phyloP scores from a whole-genome alignment of 1,284 basidiomycete species.

The Apiotrichum veenhuisii region DNA sequence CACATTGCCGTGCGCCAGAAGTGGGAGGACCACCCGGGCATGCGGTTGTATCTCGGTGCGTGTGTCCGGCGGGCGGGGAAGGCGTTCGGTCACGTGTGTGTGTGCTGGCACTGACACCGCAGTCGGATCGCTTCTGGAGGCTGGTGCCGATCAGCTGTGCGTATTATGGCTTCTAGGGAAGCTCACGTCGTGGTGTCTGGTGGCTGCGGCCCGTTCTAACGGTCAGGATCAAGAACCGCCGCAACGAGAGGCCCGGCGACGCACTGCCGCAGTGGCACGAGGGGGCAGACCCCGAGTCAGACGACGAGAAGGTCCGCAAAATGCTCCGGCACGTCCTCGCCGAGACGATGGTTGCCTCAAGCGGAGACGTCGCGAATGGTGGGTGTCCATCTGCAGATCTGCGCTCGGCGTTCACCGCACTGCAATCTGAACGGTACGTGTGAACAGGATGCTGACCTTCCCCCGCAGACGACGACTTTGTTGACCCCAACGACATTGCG shows the following conservation, averaged over 20 bases:
- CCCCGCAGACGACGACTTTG: constrained; percentile 31
- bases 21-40: constrained; percentile 60
- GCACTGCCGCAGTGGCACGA: constrained; percentile 53
- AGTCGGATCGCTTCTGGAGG: constrained; percentile 66
- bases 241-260: constrained; percentile 60
- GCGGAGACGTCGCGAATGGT: constrained; percentile 48
- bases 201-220: background rate
- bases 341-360: constrained; percentile 35
- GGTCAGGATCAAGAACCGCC: constrained; percentile 67
- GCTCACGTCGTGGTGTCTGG: background rate
- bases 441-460: background rate
- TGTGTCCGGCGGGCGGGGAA: too few species aligned
- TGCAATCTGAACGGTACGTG: too few species aligned
- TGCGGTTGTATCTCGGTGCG: constrained; percentile 50
- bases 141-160: constrained; percentile 68
- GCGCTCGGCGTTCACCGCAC: background rate
- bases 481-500: constrained; percentile 46
- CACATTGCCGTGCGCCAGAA: constrained; percentile 68
- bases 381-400: constrained; percentile 9
- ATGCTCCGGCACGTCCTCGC: constrained; percentile 41
- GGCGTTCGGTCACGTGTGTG: too few species aligned
- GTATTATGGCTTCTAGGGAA: constrained; percentile 24
- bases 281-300: constrained; percentile 32
- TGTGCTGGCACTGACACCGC: constrained; percentile 28
- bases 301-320: constrained; percentile 42